Evolutionary conservation across 1,139 yeast genomes (phyloP), one percentile per base, ranked within the genome.

Genomic region (Hansenula lynferdii): DNA sequence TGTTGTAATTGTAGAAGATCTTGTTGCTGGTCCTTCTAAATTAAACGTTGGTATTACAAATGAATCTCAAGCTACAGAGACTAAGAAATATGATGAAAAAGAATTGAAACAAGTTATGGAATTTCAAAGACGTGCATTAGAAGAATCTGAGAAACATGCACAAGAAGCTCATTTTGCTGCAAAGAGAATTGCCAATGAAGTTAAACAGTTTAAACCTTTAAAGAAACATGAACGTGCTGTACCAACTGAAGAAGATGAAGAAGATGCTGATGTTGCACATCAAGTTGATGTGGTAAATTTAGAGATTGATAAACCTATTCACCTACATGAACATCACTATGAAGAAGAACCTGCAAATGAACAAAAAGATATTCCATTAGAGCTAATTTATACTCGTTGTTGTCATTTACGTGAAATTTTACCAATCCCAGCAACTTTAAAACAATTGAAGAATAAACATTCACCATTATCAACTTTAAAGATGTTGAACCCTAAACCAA

Each of bases 391-490:
- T 59, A 86, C 97, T 0, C 68, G 97, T 48, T 89, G 97, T 58
- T 90, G 97, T 55, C 97, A 90, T 61, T 67, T 90, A 44, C 70
- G 97, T 39, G 97, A 90, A 54, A 90, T 90, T 39, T 63, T 90
- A 47, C 97, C 97, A 1, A 89, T 90, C 43, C 95, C 96, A 1
- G 95, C 96, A 0, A 87, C 95, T 1, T 60, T 87, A 51, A 84
- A 82, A 53, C 97, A 90, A 58, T 71, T 90, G 42, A 85, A 83
- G 54, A 80, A 80, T 44, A 85, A 85, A 53, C 61, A 79, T 1
- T 74, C 80, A 31, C 96, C 96, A 2, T 64, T 90, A 36, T 85
- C 82, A 42, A 81, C 81, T 8, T 64, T 90, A 45, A 84, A 86
- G 53, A 71, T 90, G 61, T 69, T 89, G 53, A 90, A 90, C 58